phyloP scores from a whole-genome alignment of 2,329 filamentous ascomycete species.

The Curvularia spicifera region DNA sequence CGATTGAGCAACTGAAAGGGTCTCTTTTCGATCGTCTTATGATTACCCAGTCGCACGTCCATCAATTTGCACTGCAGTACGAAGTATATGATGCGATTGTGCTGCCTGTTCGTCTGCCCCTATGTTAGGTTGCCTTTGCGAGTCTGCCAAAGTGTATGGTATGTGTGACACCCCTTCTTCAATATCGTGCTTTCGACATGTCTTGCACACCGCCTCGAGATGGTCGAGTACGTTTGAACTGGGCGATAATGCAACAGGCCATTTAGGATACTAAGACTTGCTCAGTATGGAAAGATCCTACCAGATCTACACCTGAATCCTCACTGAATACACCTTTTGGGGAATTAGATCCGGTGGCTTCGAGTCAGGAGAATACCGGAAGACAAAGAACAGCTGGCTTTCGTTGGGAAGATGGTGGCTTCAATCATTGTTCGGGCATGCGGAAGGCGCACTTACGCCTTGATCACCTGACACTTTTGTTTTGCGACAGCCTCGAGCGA shows the following conservation, averaged over 20 bases:
- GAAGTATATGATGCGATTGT: constrained; percentile 4
- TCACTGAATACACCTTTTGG: not conserved
- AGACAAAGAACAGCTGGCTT: not conserved
- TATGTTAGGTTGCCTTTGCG: not conserved
- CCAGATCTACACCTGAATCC: not conserved
- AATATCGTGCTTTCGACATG: not conserved
- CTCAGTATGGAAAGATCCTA: not conserved
- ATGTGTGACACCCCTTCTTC: constrained; percentile 2
- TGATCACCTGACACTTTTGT: constrained; percentile 5
- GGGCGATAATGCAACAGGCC: not conserved
- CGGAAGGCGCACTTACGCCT: constrained; percentile 3
- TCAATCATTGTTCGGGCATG: constrained; percentile 3
- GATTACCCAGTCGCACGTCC: not conserved
- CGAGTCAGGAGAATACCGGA: not conserved
- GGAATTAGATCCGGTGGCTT: not conserved
- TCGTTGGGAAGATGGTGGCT: not conserved
- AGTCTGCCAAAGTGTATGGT: not conserved
- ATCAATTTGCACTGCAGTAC: not conserved
- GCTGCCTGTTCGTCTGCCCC: not conserved
- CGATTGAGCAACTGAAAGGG: not conserved
- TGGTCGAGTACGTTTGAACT: not conserved
- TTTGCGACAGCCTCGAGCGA: not conserved
- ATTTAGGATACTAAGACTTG: not conserved
- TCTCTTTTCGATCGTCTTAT: constrained; percentile 5
- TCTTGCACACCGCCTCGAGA: not conserved